Evolutionary conservation across 441 rosid species (phyloP).

Genomic region (Pelargonium australe): DNA sequence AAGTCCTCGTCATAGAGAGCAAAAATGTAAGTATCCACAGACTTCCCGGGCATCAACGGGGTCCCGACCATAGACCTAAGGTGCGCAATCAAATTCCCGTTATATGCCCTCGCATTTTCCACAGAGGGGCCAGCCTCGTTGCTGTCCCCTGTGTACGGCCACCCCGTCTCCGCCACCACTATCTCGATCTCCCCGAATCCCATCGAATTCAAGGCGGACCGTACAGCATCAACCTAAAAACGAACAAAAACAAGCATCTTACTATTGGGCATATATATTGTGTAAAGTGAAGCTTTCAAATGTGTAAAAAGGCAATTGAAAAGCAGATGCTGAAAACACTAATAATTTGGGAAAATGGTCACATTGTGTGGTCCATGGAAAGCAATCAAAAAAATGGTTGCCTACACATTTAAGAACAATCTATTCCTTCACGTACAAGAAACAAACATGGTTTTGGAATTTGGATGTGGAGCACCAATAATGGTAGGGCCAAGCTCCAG

Average conservation of each 20-base stretch:
- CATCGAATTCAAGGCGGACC: slow-evolving; percentile 51
- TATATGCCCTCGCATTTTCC: slow-evolving; percentile 80
- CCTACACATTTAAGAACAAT: too few species aligned
- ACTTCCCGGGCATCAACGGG: slow-evolving; percentile 83
- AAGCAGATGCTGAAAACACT: too few species aligned
- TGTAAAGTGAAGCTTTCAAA: not conserved
- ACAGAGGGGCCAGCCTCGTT: slow-evolving; percentile 58
- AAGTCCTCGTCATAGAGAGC: slow-evolving; percentile 81
- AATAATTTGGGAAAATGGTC: too few species aligned
- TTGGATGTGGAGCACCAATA: too few species aligned
- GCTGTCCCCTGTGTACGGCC: slow-evolving; percentile 86
- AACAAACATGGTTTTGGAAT: too few species aligned
- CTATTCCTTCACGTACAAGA: too few species aligned
- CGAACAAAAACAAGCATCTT: too few species aligned
- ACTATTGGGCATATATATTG: not conserved
- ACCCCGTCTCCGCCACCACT: slow-evolving; percentile 86
- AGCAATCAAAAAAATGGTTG: too few species aligned
- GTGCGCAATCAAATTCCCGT: slow-evolving; percentile 74
- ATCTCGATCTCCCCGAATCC: slow-evolving; percentile 74
- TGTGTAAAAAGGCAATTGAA: not conserved
- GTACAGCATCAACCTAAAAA: slow-evolving; percentile 68
- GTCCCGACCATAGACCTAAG: slow-evolving; percentile 71
- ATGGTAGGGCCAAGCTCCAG: too few species aligned
- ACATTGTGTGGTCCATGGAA: too few species aligned
- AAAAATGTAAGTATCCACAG: slow-evolving; percentile 75